Conservation (phyloP, 139 green algal species). For the Auxenochlorella pyrenoidosa region DNA sequence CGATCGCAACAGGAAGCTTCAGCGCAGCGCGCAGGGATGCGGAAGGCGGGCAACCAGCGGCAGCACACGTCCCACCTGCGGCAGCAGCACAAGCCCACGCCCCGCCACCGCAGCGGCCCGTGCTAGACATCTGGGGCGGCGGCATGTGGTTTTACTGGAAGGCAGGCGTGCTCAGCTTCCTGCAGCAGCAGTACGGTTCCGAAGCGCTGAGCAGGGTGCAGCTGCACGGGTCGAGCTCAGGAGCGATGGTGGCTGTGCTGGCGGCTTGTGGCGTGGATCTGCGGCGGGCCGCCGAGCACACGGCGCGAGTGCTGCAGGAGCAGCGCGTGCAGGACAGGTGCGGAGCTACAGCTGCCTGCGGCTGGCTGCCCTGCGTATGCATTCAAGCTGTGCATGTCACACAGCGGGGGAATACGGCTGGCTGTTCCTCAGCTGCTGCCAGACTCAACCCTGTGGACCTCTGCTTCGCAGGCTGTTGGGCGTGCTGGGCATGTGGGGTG, state of each 20-base stretch:
- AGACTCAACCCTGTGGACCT: not conserved
- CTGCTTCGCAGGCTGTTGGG: not conserved
- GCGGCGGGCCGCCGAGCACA: not conserved
- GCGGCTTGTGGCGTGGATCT: slow-evolving; percentile 9
- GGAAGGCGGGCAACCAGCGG: not conserved
- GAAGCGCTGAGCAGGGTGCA: not conserved
- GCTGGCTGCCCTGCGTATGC: not conserved
- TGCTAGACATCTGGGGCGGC: slow-evolving; percentile 1
- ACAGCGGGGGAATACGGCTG: no score
- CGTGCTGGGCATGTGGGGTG: slow-evolving; percentile 17
- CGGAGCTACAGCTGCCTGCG: not conserved
- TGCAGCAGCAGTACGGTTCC: slow-evolving; percentile 12
- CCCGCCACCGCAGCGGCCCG: not conserved
- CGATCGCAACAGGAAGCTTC: not conserved
- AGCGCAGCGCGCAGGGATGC: not conserved
- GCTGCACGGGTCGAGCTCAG: slow-evolving; percentile 18
- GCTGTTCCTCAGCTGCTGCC: not conserved
- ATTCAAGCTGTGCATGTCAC: not conserved
- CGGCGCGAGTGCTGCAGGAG: not conserved
- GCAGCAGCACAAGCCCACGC: not conserved
- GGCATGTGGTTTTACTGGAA: slow-evolving; percentile 23
- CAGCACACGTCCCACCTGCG: not conserved
- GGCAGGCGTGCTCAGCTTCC: not conserved
- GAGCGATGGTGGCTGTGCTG: slow-evolving; percentile 4
- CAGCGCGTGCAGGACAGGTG: slow-evolving; percentile 15